Percentiles rank a stretch among this genome's conserved stretches.
Evolutionary conservation across 2,329 filamentous ascomycete genomes (phyloP).

Genomic region (Clathrospora elynae): DNA sequence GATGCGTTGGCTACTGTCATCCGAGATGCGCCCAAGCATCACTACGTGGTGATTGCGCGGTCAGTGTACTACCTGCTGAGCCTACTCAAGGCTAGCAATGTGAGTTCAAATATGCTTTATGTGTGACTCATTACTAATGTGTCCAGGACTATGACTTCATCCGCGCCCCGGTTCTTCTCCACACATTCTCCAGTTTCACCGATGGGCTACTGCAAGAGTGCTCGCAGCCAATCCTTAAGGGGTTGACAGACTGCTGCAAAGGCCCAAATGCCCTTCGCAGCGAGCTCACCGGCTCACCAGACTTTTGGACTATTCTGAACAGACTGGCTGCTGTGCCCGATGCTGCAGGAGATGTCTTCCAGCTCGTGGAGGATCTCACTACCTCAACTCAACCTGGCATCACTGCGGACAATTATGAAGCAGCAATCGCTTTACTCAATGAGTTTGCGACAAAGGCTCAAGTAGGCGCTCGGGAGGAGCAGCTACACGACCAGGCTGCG

Average conservation of each 20-base stretch:
- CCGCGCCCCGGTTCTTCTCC: conserved; percentile 86
- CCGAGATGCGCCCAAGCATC: conserved; percentile 76
- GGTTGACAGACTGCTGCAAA: conserved; percentile 78
- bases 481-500: conserved; percentile 64
- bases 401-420: conserved; percentile 94
- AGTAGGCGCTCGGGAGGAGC: conserved; percentile 71
- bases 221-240: conserved; percentile 75
- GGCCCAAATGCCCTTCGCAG: conserved; percentile 78
- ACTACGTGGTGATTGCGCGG: conserved; percentile 81
- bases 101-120: conserved; percentile 53
- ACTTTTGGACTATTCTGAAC: conserved; percentile 93
- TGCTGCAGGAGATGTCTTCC: conserved; percentile 78
- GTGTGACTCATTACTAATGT: background rate
- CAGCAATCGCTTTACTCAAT: conserved; percentile 80
- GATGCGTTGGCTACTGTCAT: conserved; percentile 81
- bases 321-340: conserved; percentile 71
- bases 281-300: conserved; percentile 93
- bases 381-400: conserved; percentile 78
- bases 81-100: conserved; percentile 82
- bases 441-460: conserved; percentile 86
- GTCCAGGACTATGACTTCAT: conserved; percentile 83
- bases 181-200: conserved; percentile 86
- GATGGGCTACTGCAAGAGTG: conserved; percentile 77
- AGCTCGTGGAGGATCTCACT: conserved; percentile 77
- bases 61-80: conserved; percentile 85